phyloP scores from a whole-genome alignment of 306 rosid species.

The Prunus mongolica region DNA sequence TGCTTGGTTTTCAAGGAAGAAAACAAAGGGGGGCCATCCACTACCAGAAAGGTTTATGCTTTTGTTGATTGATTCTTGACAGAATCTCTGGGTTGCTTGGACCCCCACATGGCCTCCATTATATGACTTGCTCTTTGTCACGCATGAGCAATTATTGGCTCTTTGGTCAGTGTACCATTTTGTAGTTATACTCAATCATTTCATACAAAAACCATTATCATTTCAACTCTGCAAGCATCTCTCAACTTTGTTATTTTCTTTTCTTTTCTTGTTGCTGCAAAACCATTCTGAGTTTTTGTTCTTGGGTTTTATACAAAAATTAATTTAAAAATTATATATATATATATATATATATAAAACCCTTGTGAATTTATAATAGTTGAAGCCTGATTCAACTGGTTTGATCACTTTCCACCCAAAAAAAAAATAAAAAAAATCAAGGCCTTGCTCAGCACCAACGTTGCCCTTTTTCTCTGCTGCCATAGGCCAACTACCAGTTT shows the following conservation, averaged over 20 bases:
- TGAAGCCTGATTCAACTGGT: neutral
- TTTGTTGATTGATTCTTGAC: conserved; percentile 3
- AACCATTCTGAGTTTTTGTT: neutral
- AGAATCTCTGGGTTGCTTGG: neutral
- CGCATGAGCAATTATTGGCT: neutral
- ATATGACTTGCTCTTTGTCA: neutral
- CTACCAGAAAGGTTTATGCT: neutral
- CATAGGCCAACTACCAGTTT: neutral
- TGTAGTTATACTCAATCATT: neutral
- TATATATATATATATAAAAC: too few relatives aligned
- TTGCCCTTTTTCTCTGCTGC: neutral
- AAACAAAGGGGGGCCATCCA: conserved; percentile 5
- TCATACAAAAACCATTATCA: neutral
- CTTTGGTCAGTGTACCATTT: neutral
- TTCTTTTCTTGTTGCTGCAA: neutral
- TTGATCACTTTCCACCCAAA: neutral
- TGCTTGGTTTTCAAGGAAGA: conserved; percentile 15
- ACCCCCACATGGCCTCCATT: neutral
- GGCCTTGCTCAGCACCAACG: neutral
- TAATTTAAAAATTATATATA: too few relatives aligned
- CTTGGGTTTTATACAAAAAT: neutral
- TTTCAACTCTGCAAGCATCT: neutral
- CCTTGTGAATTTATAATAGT: neutral
- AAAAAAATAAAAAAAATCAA: neutral
- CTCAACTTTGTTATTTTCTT: neutral